A percentile compares a stretch with the other conserved stretches of the same genome.
These are phyloP conservation scores for Coemansia sp. DNA, from an alignment of 371 early-diverging fungal genomes.

Conservation along the genomic window DNA sequence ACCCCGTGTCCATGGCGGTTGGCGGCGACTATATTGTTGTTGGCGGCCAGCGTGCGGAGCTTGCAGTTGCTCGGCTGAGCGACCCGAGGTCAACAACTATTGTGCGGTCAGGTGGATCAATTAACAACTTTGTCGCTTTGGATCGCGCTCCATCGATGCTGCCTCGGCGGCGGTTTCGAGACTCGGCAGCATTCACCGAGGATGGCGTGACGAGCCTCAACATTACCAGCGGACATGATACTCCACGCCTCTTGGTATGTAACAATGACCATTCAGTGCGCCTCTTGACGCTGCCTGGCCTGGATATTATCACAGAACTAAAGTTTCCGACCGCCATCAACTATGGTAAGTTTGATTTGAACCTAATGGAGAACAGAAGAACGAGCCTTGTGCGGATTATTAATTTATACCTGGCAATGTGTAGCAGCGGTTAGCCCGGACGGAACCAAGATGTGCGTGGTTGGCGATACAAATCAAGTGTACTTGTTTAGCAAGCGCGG, in stretches of 20 bases:
- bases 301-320: conserved; percentile 58
- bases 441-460: conserved; percentile 66
- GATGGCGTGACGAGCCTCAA: conserved; percentile 51
- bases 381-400: not conserved
- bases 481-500: conserved; percentile 63
- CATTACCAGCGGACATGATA: conserved; percentile 54
- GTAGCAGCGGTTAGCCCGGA: conserved; percentile 69
- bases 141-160: conserved; percentile 26
- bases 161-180: conserved; percentile 40
- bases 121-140: conserved; percentile 69
- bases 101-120: conserved; percentile 60
- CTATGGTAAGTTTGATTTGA: conserved; percentile 50
- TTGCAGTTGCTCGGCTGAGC: conserved; percentile 62
- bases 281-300: conserved; percentile 62
- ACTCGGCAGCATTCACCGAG: conserved; percentile 45
- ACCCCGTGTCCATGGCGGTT: conserved; percentile 66
- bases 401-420: not conserved
- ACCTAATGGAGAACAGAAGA: no score
- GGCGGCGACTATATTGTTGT: conserved; percentile 65
- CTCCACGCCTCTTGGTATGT: conserved; percentile 65
- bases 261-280: conserved; percentile 82
- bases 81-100: conserved; percentile 52
- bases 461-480: conserved; percentile 75
- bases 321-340: conserved; percentile 69
- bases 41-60: conserved; percentile 78